Percentiles rank a stretch among this genome's conserved stretches.
These are phyloP conservation scores for Raffaelea ambrosiae DNA, from an alignment of 2,329 filamentous ascomycete species.

Conservation along the genomic window DNA sequence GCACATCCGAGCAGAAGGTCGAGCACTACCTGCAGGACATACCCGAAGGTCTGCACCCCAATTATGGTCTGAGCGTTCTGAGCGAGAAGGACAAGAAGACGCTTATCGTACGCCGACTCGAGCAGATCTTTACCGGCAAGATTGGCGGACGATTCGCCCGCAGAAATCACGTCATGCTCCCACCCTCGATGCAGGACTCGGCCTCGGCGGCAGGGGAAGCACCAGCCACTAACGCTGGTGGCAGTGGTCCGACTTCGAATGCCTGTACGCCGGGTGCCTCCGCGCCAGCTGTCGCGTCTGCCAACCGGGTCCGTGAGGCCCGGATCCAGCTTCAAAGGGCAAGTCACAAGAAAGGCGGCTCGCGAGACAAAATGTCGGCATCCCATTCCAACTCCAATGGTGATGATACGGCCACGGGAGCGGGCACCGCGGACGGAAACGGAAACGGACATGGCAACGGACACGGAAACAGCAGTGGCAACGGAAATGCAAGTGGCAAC, in stretches of 20 bases:
- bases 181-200: neutral
- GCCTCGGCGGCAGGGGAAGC: neutral
- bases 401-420: conserved; percentile 25
- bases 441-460: conserved; percentile 17
- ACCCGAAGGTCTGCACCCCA: conserved; percentile 58
- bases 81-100: conserved; percentile 69
- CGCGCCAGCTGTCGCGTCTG: neutral
- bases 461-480: neutral
- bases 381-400: conserved; percentile 41
- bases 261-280: neutral
- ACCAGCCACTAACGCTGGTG: conserved; percentile 1
- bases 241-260: neutral
- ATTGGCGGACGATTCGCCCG: conserved; percentile 31
- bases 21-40: conserved; percentile 66
- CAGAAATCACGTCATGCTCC: conserved; percentile 14
- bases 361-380: conserved; percentile 33
- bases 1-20: conserved; percentile 50
- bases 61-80: conserved; percentile 41
- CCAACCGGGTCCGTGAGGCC: conserved; percentile 32
- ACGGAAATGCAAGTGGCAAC: conserved; percentile 17
- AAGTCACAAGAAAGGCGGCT: conserved; percentile 29
- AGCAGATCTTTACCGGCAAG: conserved; percentile 76
- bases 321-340: conserved; percentile 30
- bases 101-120: conserved; percentile 64
- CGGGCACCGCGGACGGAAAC: conserved; percentile 15